Percentiles rank a stretch among this genome's conserved stretches.
Evolutionary conservation across 2,329 filamentous ascomycete genomes (phyloP).

Genomic region (Diplocarpon mali): DNA sequence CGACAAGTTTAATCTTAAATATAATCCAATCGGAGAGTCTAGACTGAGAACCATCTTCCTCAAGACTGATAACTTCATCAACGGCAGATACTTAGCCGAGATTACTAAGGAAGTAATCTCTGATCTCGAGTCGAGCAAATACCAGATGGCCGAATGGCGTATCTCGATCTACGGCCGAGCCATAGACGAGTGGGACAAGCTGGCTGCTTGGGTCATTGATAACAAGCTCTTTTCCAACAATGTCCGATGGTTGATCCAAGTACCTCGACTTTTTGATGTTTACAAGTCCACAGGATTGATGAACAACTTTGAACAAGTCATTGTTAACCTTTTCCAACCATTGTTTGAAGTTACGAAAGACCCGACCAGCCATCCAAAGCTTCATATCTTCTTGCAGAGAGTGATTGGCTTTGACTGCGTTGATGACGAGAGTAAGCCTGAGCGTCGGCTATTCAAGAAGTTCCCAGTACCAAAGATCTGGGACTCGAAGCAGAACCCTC

Average conservation of each 20-base stretch:
- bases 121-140: slow-evolving; percentile 96
- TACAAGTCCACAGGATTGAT: slow-evolving; percentile 85
- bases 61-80: slow-evolving; percentile 96
- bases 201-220: slow-evolving; percentile 94
- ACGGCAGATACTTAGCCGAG: slow-evolving; percentile 89
- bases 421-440: slow-evolving; percentile 94
- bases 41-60: slow-evolving; percentile 94
- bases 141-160: slow-evolving; percentile 99
- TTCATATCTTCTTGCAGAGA: slow-evolving; percentile 87
- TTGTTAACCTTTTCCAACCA: slow-evolving; percentile 85
- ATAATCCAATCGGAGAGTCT: slow-evolving; percentile 94
- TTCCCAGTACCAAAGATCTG: slow-evolving; percentile 84
- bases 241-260: slow-evolving; percentile 91
- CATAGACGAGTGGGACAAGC: slow-evolving; percentile 92
- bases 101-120: slow-evolving; percentile 97
- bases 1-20: slow-evolving; percentile 99
- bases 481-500: slow-evolving; percentile 89
- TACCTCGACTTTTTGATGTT: slow-evolving; percentile 88
- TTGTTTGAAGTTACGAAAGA: slow-evolving; percentile 90
- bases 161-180: slow-evolving; percentile 94
- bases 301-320: slow-evolving; percentile 80
- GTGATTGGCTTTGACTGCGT: slow-evolving; percentile 97
- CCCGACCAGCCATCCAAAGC: slow-evolving; percentile 76
- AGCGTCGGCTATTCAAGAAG: slow-evolving; percentile 88
- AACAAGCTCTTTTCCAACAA: slow-evolving; percentile 98